A percentile compares a stretch with the other conserved stretches of the same genome.
These are phyloP conservation scores for Yamadazyma dushanensis DNA, from an alignment of 1,139 yeast genomes.

Conservation along the genomic window DNA sequence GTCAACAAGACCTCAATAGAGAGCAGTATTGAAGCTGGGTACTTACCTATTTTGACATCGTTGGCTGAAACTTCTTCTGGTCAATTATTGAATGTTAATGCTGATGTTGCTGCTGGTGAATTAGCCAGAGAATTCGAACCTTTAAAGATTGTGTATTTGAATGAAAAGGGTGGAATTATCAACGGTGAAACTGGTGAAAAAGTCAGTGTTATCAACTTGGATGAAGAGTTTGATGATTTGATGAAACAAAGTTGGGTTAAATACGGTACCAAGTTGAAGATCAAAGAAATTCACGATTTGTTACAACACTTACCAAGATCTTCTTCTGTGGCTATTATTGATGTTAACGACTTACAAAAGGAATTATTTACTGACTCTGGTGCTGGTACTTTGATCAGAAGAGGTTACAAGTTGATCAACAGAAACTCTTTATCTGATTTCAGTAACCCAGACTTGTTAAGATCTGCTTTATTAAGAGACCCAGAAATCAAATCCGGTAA, in stretches of 20 bases:
- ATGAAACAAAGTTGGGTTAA: slow-evolving; percentile 97
- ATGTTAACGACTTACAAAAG: slow-evolving; percentile 91
- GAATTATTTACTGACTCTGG: slow-evolving; percentile 98
- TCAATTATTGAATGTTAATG: slow-evolving; percentile 94
- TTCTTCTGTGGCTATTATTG: slow-evolving; percentile 95
- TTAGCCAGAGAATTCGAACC: slow-evolving; percentile 97
- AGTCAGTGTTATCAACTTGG: slow-evolving; percentile 85
- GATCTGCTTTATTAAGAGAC: slow-evolving; percentile 76
- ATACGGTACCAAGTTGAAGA: slow-evolving; percentile 95
- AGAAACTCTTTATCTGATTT: slow-evolving; percentile 71
- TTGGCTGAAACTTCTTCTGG: slow-evolving; percentile 96
- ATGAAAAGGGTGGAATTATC: slow-evolving; percentile 96
- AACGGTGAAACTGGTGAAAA: slow-evolving; percentile 92
- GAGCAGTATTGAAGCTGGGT: slow-evolving; percentile 94
- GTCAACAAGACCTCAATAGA: slow-evolving; percentile 92
- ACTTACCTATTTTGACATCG: slow-evolving; percentile 93
- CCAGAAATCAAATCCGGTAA: slow-evolving; percentile 70
- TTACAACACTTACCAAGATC: slow-evolving; percentile 94
- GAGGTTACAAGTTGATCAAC: slow-evolving; percentile 87
- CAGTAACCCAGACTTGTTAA: slow-evolving; percentile 71
- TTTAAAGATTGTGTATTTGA: slow-evolving; percentile 89
- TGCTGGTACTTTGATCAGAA: slow-evolving; percentile 96
- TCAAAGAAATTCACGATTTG: slow-evolving; percentile 92
- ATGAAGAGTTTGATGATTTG: slow-evolving; percentile 90
- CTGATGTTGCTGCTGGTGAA: slow-evolving; percentile 99